Conservation (phyloP, 2,329 filamentous ascomycete genomes). For the Pyrenophora seminiperda region DNA sequence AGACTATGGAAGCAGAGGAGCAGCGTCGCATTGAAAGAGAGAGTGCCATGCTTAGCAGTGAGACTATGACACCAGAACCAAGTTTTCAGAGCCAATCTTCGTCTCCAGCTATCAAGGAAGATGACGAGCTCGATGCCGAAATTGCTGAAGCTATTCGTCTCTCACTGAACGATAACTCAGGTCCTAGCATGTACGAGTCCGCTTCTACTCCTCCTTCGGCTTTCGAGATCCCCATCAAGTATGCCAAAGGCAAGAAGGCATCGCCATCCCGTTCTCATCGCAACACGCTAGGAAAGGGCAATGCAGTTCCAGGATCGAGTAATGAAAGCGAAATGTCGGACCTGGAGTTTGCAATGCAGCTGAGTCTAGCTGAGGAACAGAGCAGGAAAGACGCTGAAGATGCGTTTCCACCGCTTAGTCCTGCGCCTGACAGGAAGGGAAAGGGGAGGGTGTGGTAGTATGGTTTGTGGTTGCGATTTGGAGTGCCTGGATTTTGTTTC, state of each 20-base stretch:
- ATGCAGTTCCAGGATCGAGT: constrained; percentile 44
- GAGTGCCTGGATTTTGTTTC: not conserved
- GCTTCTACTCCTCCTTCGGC: constrained; percentile 18
- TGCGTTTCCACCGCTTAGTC: constrained; percentile 40
- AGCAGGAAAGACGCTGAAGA: constrained; percentile 48
- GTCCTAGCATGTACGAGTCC: constrained; percentile 15
- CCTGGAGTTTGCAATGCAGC: constrained; percentile 65
- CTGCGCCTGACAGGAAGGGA: constrained; percentile 28
- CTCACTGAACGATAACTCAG: constrained; percentile 46
- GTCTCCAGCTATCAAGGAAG: constrained; percentile 43
- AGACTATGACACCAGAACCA: constrained; percentile 43
- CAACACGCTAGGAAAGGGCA: constrained; percentile 36
- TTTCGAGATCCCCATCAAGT: constrained; percentile 55
- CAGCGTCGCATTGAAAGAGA: constrained; percentile 54
- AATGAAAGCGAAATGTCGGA: constrained; percentile 58
- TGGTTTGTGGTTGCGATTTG: not conserved
- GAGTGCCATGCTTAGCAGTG: constrained; percentile 45
- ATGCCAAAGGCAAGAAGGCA: constrained; percentile 48
- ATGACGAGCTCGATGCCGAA: constrained; percentile 61
- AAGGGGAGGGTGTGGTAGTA: constrained; percentile 36
- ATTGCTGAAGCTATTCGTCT: constrained; percentile 67
- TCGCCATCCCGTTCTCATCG: constrained; percentile 25
- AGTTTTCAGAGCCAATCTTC: constrained; percentile 35
- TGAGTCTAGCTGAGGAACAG: constrained; percentile 65
- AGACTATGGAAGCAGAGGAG: constrained; percentile 58